Percentiles rank a stretch among this genome's conserved stretches.
Conservation (phyloP, 352 stramenopile genomes). For the Pythium myriotylum region DNA sequence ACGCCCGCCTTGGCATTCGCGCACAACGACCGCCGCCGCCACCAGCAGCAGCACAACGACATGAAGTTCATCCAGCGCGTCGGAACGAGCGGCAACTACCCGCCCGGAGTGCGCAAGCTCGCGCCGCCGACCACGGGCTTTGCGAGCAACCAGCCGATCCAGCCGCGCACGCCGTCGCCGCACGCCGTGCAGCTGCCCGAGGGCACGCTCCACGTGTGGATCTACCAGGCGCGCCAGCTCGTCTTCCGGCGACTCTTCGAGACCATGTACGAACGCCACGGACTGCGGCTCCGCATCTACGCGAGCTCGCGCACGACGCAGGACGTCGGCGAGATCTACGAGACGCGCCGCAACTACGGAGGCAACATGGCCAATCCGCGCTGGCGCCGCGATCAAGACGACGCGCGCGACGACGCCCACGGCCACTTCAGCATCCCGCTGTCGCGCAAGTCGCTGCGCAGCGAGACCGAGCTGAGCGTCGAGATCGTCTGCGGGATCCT, state of each 20-base stretch:
- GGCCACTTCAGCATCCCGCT: conserved; percentile 44
- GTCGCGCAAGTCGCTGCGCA: conserved; percentile 32
- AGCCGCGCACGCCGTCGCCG: neutral
- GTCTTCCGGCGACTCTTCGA: conserved; percentile 42
- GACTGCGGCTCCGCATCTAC: conserved; percentile 44
- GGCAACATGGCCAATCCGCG: conserved; percentile 46
- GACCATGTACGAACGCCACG: conserved; percentile 49
- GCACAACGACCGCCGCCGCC: neutral
- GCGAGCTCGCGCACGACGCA: conserved; percentile 20
- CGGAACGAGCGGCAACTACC: neutral
- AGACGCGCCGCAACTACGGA: conserved; percentile 44
- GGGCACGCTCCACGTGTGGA: conserved; percentile 46
- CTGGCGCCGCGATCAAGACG: conserved; percentile 40
- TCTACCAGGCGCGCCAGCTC: conserved; percentile 56
- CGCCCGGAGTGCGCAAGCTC: conserved; percentile 6
- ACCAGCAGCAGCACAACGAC: no score
- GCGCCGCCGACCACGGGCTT: conserved; percentile 14
- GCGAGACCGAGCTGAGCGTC: conserved; percentile 49
- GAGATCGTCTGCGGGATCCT: conserved; percentile 60
- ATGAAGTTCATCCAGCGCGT: conserved; percentile 9
- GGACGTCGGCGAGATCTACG: conserved; percentile 39
- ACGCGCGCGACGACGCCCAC: conserved; percentile 21
- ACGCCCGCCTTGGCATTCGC: neutral
- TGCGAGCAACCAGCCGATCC: neutral
- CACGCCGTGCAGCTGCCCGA: conserved; percentile 25